These are phyloP conservation scores for Neonectria sp. DNA, from an alignment of 2,329 filamentous ascomycete genomes.

Conservation along the genomic window DNA sequence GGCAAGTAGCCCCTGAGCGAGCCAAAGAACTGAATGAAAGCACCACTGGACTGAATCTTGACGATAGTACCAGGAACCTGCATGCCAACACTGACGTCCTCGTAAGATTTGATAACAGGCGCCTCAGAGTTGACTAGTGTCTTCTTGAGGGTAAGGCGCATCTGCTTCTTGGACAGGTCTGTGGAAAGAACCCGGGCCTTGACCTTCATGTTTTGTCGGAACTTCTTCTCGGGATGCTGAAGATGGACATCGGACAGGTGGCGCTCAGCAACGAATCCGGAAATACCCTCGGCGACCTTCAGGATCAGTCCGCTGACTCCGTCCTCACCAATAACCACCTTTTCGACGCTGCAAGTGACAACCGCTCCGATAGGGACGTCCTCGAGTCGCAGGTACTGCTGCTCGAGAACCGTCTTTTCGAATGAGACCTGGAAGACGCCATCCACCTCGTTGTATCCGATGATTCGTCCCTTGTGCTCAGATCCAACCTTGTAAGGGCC, in stretches of 20 bases:
- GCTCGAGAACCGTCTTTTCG: constrained; percentile 85
- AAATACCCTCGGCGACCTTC: constrained; percentile 87
- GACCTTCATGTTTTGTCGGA: constrained; percentile 86
- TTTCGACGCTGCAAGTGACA: constrained; percentile 87
- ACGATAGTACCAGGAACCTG: constrained; percentile 90
- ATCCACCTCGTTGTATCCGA: constrained; percentile 91
- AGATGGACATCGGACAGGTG: constrained; percentile 91
- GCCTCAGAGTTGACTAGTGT: constrained; percentile 91
- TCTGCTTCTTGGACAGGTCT: constrained; percentile 80
- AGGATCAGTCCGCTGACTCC: constrained; percentile 88
- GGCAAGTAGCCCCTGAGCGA: constrained; percentile 88
- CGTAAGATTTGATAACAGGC: constrained; percentile 82
- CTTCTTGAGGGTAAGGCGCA: constrained; percentile 95
- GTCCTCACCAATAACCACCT: constrained; percentile 82
- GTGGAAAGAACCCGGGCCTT: constrained; percentile 89
- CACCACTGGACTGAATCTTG: constrained; percentile 83
- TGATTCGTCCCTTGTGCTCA: constrained; percentile 83
- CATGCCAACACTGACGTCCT: constrained; percentile 80
- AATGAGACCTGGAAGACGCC: constrained; percentile 89
- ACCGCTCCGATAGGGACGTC: constrained; percentile 87
- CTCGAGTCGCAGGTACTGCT: constrained; percentile 91
- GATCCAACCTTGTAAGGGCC: constrained; percentile 86
- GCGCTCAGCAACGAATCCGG: constrained; percentile 88
- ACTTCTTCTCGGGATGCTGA: constrained; percentile 96
- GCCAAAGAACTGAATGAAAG: constrained; percentile 94